phyloP scores from a whole-genome alignment of 202 grass and related monocot genomes.

The Carex sylvatica region DNA sequence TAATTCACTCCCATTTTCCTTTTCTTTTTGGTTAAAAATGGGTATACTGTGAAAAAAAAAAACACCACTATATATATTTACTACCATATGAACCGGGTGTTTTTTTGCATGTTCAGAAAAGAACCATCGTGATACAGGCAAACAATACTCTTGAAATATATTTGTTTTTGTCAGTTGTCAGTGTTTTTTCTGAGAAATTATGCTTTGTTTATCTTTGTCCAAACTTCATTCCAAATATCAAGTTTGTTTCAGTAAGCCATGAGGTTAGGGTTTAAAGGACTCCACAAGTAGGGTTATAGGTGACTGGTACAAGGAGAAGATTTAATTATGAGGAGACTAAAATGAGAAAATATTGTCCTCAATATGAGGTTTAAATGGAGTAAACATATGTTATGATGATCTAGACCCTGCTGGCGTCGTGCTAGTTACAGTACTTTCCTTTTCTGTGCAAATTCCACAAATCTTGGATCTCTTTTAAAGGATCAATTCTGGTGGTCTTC shows the following conservation, averaged over 20 bases:
- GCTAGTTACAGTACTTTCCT: constrained; percentile 15
- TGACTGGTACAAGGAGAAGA: neutral
- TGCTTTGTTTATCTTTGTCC: neutral
- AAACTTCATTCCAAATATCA: neutral
- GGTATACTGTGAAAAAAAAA: neutral
- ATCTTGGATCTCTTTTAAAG: constrained; percentile 15
- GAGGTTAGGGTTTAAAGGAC: neutral
- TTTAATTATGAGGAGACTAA: too few species aligned
- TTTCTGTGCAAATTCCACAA: constrained; percentile 19
- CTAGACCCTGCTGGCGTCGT: neutral
- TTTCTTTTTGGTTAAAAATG: constrained; percentile 1
- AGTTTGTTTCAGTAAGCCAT: neutral
- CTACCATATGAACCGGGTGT: constrained; percentile 5
- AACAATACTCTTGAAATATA: neutral
- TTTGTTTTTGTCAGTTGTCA: neutral
- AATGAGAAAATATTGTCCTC: neutral
- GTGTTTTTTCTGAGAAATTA: neutral
- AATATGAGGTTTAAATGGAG: neutral
- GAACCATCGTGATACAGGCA: neutral
- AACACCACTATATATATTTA: neutral
- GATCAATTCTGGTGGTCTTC: neutral
- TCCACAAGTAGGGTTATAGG: neutral
- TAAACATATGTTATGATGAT: neutral
- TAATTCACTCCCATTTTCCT: constrained; percentile 29
- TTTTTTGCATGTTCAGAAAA: constrained; percentile 2